phyloP scores from a whole-genome alignment of 331 rosid species.

The Malus hybrid region DNA sequence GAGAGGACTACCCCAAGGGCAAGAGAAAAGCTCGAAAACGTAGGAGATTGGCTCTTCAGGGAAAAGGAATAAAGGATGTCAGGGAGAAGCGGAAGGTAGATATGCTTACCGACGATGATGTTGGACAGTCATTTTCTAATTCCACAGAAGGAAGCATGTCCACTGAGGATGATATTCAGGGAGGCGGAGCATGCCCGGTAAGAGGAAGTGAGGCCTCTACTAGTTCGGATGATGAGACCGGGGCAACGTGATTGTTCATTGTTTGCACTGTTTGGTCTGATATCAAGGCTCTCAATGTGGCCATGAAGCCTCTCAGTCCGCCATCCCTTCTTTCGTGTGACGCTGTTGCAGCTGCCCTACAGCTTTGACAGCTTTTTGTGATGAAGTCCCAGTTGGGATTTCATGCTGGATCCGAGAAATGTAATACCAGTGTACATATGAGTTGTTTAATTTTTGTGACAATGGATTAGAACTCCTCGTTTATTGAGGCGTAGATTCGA shows the following conservation, averaged over 20 bases:
- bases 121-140: constrained; percentile 49
- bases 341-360: background rate
- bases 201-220: constrained; percentile 58
- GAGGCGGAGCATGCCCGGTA: constrained; percentile 36
- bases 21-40: constrained; percentile 93
- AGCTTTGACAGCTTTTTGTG: background rate
- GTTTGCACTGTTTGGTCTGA: background rate
- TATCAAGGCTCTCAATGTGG: background rate
- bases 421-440: constrained; percentile 38
- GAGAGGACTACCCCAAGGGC: constrained; percentile 91
- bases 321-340: background rate
- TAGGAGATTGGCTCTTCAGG: constrained; percentile 88
- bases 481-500: background rate
- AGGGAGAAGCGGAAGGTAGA: constrained; percentile 59
- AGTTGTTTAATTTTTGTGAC: constrained; percentile 23
- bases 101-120: constrained; percentile 50
- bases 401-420: constrained; percentile 8
- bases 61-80: constrained; percentile 74
- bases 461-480: background rate
- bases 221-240: constrained; percentile 73
- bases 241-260: constrained; percentile 27
- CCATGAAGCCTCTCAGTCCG: background rate
- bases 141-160: constrained; percentile 77
- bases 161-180: constrained; percentile 74
- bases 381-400: background rate